Evolutionary conservation across 805 yeast species (phyloP), one percentile per base, ranked within the genome.

Genomic region (Metschnikowia lochheadii): DNA sequence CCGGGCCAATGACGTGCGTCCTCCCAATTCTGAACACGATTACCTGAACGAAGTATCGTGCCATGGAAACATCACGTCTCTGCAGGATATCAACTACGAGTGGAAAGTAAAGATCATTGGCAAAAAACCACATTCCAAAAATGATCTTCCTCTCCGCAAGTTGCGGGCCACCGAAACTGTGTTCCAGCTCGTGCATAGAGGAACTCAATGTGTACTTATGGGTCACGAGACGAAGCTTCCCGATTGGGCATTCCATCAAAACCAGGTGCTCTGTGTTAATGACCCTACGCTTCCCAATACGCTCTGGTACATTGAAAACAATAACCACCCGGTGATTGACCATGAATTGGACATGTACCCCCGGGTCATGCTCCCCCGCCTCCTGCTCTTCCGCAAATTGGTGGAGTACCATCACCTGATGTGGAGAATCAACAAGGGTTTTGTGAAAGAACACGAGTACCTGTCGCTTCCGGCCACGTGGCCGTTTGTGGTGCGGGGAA

Each of bases 11-110:
- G 87, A 87, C 53, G 60, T 79, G 46, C 81, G 91, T 53, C 97
- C 98, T 3, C 97, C 96, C 8, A 80, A 90, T 26, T 80, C 92
- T 8, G 96, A 89, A 63, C 94, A 89, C 61, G 98, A 94, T 50
- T 91, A 92, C 67, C 85, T 90, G 62, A 80, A 78, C 56, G 96
- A 90, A 66, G 96, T 90, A 1, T 79, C 88, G 26, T 82, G 89
- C 55, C 72, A 82, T 50, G 94, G 92, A 4, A 80, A 79, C 65
- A 66, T 74, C 6, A 53, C 52, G 6, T 80, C 82, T 1, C 69
- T 70, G 2, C 94, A 89, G 15, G 87, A 87, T 56, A 73, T 77
- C 39, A 82, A 82, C 62, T 90, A 87, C 64, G 79, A 80, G 54
- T 90, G 89, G 78, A 79, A 79, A 49, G 68, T 92, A 18, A 76